phyloP scores from a whole-genome alignment of 345 rosid species.

The Punica granatum region DNA sequence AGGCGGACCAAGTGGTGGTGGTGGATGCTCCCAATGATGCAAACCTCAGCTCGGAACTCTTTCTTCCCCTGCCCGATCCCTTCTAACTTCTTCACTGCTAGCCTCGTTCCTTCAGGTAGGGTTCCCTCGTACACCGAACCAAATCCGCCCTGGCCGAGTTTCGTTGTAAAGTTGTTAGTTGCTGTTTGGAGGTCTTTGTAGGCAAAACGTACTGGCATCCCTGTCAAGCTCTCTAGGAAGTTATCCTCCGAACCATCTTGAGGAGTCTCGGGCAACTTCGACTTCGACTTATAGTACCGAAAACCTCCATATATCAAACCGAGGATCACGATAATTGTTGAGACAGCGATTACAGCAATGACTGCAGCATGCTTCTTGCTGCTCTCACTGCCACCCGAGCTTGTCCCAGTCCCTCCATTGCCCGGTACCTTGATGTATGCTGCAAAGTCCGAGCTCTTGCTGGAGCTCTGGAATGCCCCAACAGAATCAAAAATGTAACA shows the following conservation, averaged over 20 bases:
- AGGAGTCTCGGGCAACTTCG: slow-evolving; percentile 12
- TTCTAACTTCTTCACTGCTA: slow-evolving; percentile 33
- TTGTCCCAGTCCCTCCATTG: slow-evolving; percentile 4
- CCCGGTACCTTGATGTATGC: slow-evolving; percentile 31
- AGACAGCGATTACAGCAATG: slow-evolving; percentile 15
- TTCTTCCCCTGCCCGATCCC: slow-evolving; percentile 10
- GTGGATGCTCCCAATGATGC: slow-evolving; percentile 23
- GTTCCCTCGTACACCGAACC: slow-evolving; percentile 33
- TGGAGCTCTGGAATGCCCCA: slow-evolving; percentile 34
- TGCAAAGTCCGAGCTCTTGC: slow-evolving; percentile 16
- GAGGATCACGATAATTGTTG: slow-evolving; percentile 18
- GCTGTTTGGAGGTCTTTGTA: slow-evolving; percentile 28
- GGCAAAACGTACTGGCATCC: slow-evolving; percentile 12
- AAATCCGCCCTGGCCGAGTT: slow-evolving; percentile 37
- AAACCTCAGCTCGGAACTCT: slow-evolving; percentile 30
- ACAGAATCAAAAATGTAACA: slow-evolving; percentile 44
- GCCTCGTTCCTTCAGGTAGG: background rate
- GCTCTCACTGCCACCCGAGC: slow-evolving; percentile 3
- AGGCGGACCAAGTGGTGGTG: slow-evolving; percentile 35
- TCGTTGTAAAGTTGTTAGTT: slow-evolving; percentile 26
- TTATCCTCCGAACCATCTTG: slow-evolving; percentile 22
- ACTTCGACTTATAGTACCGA: slow-evolving; percentile 12
- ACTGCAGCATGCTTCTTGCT: slow-evolving; percentile 10
- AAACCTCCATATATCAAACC: slow-evolving; percentile 28
- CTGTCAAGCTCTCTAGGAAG: slow-evolving; percentile 15